Conservation (phyloP, 2,329 filamentous ascomycete species). For the Botrytis squamosa region DNA sequence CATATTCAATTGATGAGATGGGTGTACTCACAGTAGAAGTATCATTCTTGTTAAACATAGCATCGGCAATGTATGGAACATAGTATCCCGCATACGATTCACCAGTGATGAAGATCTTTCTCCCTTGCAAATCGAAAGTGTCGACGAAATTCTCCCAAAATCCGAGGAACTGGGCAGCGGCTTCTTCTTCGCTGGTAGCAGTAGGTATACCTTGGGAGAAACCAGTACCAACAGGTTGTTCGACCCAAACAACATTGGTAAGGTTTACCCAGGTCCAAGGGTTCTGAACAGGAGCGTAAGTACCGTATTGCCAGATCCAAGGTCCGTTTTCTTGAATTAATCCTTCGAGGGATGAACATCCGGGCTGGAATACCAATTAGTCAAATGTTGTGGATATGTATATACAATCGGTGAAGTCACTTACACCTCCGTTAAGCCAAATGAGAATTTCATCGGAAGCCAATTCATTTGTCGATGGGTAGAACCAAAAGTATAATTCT, state of each 20-base stretch:
- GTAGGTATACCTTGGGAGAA: slow-evolving; percentile 48
- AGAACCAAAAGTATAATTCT: slow-evolving; percentile 67
- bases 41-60: slow-evolving; percentile 64
- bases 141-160: slow-evolving; percentile 79
- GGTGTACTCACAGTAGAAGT: slow-evolving; percentile 29
- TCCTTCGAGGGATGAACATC: slow-evolving; percentile 62
- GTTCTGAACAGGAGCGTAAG: slow-evolving; percentile 45
- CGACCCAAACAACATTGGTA: slow-evolving; percentile 38
- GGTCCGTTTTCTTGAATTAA: slow-evolving; percentile 77
- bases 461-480: slow-evolving; percentile 53
- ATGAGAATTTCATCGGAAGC: slow-evolving; percentile 60
- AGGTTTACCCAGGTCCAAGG: slow-evolving; percentile 37
- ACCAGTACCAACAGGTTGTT: slow-evolving; percentile 38
- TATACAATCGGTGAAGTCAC: slow-evolving; percentile 24
- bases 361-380: slow-evolving; percentile 29
- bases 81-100: slow-evolving; percentile 70
- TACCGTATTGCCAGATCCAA: slow-evolving; percentile 69
- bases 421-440: slow-evolving; percentile 49
- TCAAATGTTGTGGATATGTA: not conserved
- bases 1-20: no score
- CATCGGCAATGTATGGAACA: slow-evolving; percentile 70
- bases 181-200: slow-evolving; percentile 64
- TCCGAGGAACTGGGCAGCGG: slow-evolving; percentile 69
- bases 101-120: slow-evolving; percentile 71
- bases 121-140: slow-evolving; percentile 64